A percentile compares a stretch with the other conserved stretches of the same genome.
Evolutionary conservation across 2,329 filamentous ascomycete genomes (phyloP).

Genomic region (Metarhizium sp.): DNA sequence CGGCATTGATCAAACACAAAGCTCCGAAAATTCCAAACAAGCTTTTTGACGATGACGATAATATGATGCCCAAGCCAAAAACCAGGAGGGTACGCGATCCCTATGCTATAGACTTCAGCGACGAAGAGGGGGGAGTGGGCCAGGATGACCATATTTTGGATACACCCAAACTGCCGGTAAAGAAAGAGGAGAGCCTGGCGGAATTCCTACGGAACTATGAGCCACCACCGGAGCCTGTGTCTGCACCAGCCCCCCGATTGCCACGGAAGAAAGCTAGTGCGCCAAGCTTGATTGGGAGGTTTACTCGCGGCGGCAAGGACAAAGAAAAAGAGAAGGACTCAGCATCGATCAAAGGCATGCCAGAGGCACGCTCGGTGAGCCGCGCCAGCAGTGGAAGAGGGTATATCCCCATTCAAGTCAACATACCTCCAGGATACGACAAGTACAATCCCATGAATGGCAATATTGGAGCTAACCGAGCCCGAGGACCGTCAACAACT

Average conservation of each 20-base stretch:
- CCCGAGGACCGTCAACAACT: conserved; percentile 12
- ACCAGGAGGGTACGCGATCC: conserved; percentile 75
- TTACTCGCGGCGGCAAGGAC: conserved; percentile 28
- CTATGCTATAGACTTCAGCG: conserved; percentile 81
- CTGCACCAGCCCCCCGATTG: conserved; percentile 19
- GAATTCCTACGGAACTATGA: conserved; percentile 65
- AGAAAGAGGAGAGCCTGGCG: conserved; percentile 58
- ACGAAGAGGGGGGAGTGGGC: conserved; percentile 49
- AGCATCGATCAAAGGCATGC: conserved; percentile 15
- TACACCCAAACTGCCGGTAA: conserved; percentile 25
- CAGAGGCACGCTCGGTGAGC: conserved; percentile 23
- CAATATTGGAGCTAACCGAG: conserved; percentile 7
- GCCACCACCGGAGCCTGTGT: conserved; percentile 46
- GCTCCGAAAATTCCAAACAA: conserved; percentile 20
- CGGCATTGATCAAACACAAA: conserved; percentile 50
- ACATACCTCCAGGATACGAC: conserved; percentile 35
- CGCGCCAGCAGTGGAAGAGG: conserved; percentile 27
- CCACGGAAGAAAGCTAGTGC: conserved; percentile 58
- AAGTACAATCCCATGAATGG: conserved; percentile 25
- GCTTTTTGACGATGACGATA: conserved; percentile 40
- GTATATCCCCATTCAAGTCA: conserved; percentile 45
- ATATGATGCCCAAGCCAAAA: conserved; percentile 60
- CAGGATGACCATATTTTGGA: conserved; percentile 36
- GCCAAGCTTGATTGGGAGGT: conserved; percentile 51
- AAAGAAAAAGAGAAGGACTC: conserved; percentile 13